A percentile compares a stretch with the other conserved stretches of the same genome.
Evolutionary conservation across 2,329 filamentous ascomycete genomes (phyloP).

Genomic region (Aurifilum marmelostoma): DNA sequence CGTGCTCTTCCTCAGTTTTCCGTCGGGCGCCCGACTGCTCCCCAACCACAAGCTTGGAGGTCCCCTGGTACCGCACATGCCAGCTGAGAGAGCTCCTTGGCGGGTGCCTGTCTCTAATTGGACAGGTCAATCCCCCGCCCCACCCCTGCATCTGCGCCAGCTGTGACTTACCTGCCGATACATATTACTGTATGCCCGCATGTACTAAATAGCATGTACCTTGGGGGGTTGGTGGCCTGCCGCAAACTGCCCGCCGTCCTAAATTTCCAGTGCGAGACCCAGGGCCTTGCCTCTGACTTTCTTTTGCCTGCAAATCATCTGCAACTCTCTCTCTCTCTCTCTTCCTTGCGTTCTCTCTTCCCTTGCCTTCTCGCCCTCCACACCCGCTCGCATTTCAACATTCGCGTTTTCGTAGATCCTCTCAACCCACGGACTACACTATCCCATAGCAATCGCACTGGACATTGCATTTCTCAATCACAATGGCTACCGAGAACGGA

Average conservation of each 20-base stretch:
- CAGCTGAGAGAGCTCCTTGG: not conserved
- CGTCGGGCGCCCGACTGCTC: too few species aligned
- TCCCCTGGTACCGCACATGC: slow-evolving; percentile 10
- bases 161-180: not conserved
- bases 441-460: slow-evolving; percentile 5
- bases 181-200: not conserved
- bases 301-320: not conserved
- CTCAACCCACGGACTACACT: not conserved
- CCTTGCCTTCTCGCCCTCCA: not conserved
- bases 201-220: not conserved
- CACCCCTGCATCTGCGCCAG: not conserved
- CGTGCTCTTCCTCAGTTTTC: not conserved
- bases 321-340: not conserved
- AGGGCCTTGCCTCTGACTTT: not conserved
- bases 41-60: not conserved
- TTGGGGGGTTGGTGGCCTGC: not conserved
- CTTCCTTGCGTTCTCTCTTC: not conserved
- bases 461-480: slow-evolving; percentile 34
- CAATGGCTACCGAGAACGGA: slow-evolving; percentile 56
- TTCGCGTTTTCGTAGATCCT: slow-evolving; percentile 11
- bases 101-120: not conserved
- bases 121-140: not conserved
- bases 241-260: not conserved
- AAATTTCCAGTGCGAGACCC: slow-evolving; percentile 5
- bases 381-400: slow-evolving; percentile 7